Base-by-base conservation (phyloP, 163 green algal genomes). In the Scenedesmus sp. region DNA sequence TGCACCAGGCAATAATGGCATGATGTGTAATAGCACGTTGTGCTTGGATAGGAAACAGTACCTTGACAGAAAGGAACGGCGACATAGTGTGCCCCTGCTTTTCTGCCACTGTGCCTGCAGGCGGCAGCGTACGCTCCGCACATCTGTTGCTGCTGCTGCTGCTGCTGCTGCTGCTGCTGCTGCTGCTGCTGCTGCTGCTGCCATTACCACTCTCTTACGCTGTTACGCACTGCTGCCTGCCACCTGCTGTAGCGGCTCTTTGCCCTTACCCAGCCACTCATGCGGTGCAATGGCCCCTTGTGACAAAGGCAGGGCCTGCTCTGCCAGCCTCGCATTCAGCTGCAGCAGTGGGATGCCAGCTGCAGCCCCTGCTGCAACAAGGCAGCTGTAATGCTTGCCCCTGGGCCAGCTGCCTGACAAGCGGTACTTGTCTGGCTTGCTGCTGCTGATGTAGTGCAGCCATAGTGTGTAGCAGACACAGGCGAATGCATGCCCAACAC, bases 241-340 rank as follows among this genome's bases (percentile, higher is more conserved):
- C 7, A 81, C 5, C n/a, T 15, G 18, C 35, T 33, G 13, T 26
- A 85, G 83, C 59, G 51, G 33, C 73, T 49, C 76, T 22, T 22
- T 61, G 56, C 56, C 56, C 56, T 70, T n/a, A 91, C 86, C 86
- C 30, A 86, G 18, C 76, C 73, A 86, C 76, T 91, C 86, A 78
- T 91, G 86, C 33, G 86, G 86, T 84, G 86, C 86, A 30, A 91
- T 79, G 49, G 53, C n/a, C 22, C 86, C 86, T 30, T 35, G 18
- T 6, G 53, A 70, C 73, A 81, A 26, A 1, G 73, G 76, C 76
- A 91, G 35, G 12, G 76, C n/a, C 86, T 91, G 86, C 76, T 91
- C 37, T 1, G 76, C 86, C 53, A 91, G 40, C 13, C 86, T 35
- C 26, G 86, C 86, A 61, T 91, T 91, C 0, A 91, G 76, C 86